Percentiles rank a stretch among this genome's conserved stretches.
Evolutionary conservation across 2,329 filamentous ascomycete species (phyloP).

Genomic region (Penicillium brasilianum): DNA sequence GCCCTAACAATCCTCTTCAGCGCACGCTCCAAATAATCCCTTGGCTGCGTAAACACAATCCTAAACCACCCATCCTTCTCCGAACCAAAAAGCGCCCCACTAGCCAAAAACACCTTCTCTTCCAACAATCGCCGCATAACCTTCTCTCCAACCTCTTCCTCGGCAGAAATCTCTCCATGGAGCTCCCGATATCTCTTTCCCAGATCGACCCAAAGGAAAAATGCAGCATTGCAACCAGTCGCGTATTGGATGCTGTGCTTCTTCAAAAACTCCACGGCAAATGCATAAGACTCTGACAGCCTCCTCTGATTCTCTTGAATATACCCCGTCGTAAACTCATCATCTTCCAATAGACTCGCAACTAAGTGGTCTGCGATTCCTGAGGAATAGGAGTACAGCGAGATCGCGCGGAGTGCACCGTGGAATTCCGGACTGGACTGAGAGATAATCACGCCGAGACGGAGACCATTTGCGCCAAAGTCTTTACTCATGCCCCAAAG

Average conservation of each 20-base stretch:
- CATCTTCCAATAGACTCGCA: conserved; percentile 52
- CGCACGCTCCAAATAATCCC: conserved; percentile 39
- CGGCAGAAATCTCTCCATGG: conserved; percentile 21
- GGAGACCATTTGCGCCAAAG: conserved; percentile 63
- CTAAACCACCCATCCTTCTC: conserved; percentile 52
- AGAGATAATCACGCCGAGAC: conserved; percentile 58
- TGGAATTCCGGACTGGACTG: conserved; percentile 52
- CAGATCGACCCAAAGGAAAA: conserved; percentile 63
- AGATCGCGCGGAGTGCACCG: conserved; percentile 46
- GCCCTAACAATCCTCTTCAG: conserved; percentile 37
- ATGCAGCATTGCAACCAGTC: conserved; percentile 58
- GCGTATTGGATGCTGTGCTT: conserved; percentile 54
- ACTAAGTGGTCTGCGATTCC: conserved; percentile 47
- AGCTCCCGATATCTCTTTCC: conserved; percentile 37
- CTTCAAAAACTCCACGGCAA: conserved; percentile 45
- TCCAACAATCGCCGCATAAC: conserved; percentile 45
- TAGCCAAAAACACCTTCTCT: conserved; percentile 44
- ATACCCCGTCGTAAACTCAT: conserved; percentile 52
- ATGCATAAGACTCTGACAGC: conserved; percentile 48
- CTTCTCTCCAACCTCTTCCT: conserved; percentile 30
- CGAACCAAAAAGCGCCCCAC: conserved; percentile 42
- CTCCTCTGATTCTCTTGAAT: conserved; percentile 50
- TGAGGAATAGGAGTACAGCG: conserved; percentile 56
- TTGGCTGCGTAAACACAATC: conserved; percentile 46
- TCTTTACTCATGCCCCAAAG: conserved; percentile 56